Percentiles rank a stretch among this genome's conserved stretches.
Conservation (phyloP, 176 grass and related monocot genomes). For the Melocanna baccifera region DNA sequence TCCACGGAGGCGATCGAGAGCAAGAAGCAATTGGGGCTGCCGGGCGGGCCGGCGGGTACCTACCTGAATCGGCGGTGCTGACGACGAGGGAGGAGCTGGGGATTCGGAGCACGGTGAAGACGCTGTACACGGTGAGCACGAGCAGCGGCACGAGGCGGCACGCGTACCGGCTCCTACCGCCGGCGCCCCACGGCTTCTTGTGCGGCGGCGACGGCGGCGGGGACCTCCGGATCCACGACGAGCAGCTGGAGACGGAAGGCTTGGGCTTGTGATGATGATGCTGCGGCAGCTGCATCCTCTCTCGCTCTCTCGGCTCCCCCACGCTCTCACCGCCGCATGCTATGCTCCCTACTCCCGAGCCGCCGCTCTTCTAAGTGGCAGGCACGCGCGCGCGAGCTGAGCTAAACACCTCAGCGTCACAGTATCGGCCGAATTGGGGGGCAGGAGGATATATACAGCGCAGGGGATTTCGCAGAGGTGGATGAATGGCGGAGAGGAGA, state of each 20-base stretch:
- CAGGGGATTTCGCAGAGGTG: not conserved
- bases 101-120: conserved; percentile 55
- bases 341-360: conserved; percentile 18
- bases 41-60: not conserved
- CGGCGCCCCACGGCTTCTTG: conserved; percentile 31
- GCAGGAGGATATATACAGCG: not conserved
- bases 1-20: not conserved
- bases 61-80: conserved; percentile 61
- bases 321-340: conserved; percentile 34
- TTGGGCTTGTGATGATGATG: conserved; percentile 46
- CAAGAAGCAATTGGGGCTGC: not conserved
- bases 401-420: not conserved
- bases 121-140: conserved; percentile 61
- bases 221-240: conserved; percentile 55
- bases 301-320: not conserved
- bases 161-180: conserved; percentile 32
- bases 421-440: not conserved
- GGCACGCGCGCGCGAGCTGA: not conserved
- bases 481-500: not conserved
- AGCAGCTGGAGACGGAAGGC: conserved; percentile 15
- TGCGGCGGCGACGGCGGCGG: conserved; percentile 54
- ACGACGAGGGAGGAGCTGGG: conserved; percentile 60
- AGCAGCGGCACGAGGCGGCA: conserved; percentile 60
- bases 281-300: conserved; percentile 47
- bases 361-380: not conserved